phyloP scores from a whole-genome alignment of 2,329 filamentous ascomycete genomes.

The Beauveria sp. region DNA sequence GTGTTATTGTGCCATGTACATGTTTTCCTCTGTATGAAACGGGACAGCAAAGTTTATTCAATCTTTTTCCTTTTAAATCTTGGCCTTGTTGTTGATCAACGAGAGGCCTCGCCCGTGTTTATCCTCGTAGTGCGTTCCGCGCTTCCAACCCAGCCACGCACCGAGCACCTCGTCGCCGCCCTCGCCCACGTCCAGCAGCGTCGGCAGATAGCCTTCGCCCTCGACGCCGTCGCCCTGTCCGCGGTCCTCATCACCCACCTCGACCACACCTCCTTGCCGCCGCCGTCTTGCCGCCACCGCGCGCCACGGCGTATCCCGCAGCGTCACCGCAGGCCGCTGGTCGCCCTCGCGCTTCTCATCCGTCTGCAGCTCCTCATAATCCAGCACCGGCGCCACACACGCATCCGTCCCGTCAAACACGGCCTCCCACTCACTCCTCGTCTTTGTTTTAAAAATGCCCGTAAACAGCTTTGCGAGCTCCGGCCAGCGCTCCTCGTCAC shows the following conservation, averaged over 20 bases:
- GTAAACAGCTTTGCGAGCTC: conserved; percentile 55
- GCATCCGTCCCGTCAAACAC: conserved; percentile 89
- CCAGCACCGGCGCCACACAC: conserved; percentile 82
- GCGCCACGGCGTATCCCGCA: conserved; percentile 62
- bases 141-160: conserved; percentile 71
- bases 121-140: conserved; percentile 63
- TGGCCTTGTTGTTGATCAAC: conserved; percentile 23
- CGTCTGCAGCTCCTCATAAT: conserved; percentile 61
- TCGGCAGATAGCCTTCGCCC: conserved; percentile 59
- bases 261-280: no score
- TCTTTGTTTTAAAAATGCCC: conserved; percentile 58
- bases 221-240: conserved; percentile 60
- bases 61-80: conserved; percentile 20
- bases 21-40: not conserved
- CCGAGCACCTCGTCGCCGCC: conserved; percentile 64
- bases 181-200: conserved; percentile 54
- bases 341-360: conserved; percentile 50
- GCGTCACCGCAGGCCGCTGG: conserved; percentile 61
- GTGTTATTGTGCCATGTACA: not conserved
- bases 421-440: conserved; percentile 70
- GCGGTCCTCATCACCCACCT: conserved; percentile 24
- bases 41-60: no score
- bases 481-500: conserved; percentile 60
- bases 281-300: conserved; percentile 36
- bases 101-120: conserved; percentile 51